A percentile compares a stretch with the other conserved stretches of the same genome.
Evolutionary conservation across 306 rosid species (phyloP).

Genomic region (Oemleria cerasiformis): DNA sequence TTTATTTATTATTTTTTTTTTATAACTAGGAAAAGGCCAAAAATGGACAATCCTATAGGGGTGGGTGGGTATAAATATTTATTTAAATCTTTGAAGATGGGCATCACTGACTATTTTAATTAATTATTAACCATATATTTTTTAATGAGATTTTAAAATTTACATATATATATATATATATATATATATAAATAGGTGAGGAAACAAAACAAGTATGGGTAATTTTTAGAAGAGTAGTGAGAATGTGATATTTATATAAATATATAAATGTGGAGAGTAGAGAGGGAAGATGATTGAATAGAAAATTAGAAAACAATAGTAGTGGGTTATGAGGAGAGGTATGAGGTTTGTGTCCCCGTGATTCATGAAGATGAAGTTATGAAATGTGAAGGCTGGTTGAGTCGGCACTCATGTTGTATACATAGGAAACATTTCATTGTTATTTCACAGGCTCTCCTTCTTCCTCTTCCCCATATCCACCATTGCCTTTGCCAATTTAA

Average conservation of each 20-base stretch:
- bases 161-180: neutral
- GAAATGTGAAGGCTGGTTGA: conserved; percentile 18
- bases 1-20: conserved; percentile 9
- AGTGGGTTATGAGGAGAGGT: conserved; percentile 37
- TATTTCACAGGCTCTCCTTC: conserved; percentile 45
- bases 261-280: conserved; percentile 32
- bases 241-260: neutral
- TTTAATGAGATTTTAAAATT: neutral
- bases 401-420: conserved; percentile 58
- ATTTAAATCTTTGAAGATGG: conserved; percentile 18
- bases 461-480: conserved; percentile 58
- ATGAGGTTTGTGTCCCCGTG: too few relatives aligned
- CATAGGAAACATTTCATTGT: conserved; percentile 69
- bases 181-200: neutral
- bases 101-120: conserved; percentile 5
- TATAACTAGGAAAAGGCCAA: conserved; percentile 10
- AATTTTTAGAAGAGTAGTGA: neutral
- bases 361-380: too few relatives aligned
- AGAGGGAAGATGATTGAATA: conserved; percentile 65
- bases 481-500: neutral
- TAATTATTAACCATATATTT: neutral
- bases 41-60: conserved; percentile 33
- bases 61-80: neutral
- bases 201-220: conserved; percentile 35
- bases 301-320: conserved; percentile 36